phyloP scores from a whole-genome alignment of 768 basidiomycete genomes.

The Kwoniella botswanensis region DNA sequence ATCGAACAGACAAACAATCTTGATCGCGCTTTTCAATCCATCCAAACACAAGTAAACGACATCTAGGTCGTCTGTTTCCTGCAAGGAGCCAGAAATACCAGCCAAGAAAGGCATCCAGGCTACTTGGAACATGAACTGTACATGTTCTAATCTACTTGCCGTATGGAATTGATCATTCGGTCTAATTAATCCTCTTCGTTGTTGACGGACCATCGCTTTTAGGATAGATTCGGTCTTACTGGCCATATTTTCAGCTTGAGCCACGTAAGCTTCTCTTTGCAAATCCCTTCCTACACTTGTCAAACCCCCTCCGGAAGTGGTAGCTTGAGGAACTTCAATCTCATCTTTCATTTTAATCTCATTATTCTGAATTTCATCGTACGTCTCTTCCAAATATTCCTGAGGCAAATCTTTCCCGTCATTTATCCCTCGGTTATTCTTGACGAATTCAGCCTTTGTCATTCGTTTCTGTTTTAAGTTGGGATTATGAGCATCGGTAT shows the following conservation, averaged over 20 bases:
- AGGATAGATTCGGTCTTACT: constrained; percentile 97
- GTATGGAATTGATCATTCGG: constrained; percentile 88
- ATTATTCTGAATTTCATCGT: constrained; percentile 85
- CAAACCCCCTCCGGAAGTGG: constrained; percentile 66
- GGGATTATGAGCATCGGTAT: constrained; percentile 95
- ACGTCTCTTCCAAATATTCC: constrained; percentile 76
- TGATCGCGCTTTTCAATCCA: constrained; percentile 96
- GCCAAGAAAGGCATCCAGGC: constrained; percentile 99
- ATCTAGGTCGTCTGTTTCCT: constrained; percentile 93
- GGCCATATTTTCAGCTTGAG: constrained; percentile 94
- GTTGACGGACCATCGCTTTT: constrained; percentile 86
- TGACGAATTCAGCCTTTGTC: constrained; percentile 87
- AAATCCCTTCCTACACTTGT: constrained; percentile 91
- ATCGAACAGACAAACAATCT: constrained; percentile 95
- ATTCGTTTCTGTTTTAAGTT: constrained; percentile 87
- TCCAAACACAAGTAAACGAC: constrained; percentile 89
- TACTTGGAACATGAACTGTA: constrained; percentile 98
- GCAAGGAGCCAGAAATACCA: constrained; percentile 89
- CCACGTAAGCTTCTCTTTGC: constrained; percentile 92
- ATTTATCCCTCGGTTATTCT: constrained; percentile 96
- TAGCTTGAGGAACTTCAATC: constrained; percentile 65
- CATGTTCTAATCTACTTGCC: constrained; percentile 94
- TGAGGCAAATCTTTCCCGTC: constrained; percentile 87
- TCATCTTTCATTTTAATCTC: constrained; percentile 99
- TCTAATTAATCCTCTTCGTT: constrained; percentile 72